Evolutionary conservation across 2,329 filamentous ascomycete genomes (phyloP), one percentile per base, ranked within the genome.

Genomic region (Exophiala viscosa): DNA sequence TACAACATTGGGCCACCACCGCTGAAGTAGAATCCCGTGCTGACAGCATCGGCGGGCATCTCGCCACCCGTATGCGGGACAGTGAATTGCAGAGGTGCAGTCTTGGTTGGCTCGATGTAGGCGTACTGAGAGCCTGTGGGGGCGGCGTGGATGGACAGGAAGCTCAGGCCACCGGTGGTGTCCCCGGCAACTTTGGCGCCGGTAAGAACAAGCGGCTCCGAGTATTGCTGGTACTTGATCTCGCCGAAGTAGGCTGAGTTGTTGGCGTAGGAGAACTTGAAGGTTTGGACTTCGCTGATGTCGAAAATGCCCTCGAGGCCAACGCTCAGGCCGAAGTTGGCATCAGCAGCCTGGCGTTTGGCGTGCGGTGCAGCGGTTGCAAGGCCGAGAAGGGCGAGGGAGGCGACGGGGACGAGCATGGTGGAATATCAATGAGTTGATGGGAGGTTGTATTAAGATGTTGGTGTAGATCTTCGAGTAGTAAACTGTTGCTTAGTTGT

Each of bases 221-320:
- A 55, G 45, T 55, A 55, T 18, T 11, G 3, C 31, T 55, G 43
- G 40, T 55, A 55, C 44, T 49, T 48, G 53, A 55, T 52, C 48
- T 45, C 15, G 14, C 53, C 53, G 23, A 55, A 32, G 33, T 55
- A 55, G 14, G 48, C 48, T 5, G 48, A 52, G 43, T 39, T 52
- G 53, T 55, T 55, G 53, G 53, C 53, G 45, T 55, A 55, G 14
- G 32, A 48, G 31, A 55, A 23, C 1, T 38, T 45, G 39, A 45
- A 50, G 10, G 46, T 33, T 18, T 50, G 46, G 14, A 54, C 6
- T 23, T 50, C 42, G 33, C 28, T 34, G 33, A 46, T 42, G 52
- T 54, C 46, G 46, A 50, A 54, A 34, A 28, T 28, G 8, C 23
- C 23, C 3, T 28, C 23, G 23, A 28, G 23, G 23, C 23, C 23